These are phyloP conservation scores for Hortiboletus campestris DNA, from an alignment of 768 basidiomycete genomes.

Conservation along the genomic window DNA sequence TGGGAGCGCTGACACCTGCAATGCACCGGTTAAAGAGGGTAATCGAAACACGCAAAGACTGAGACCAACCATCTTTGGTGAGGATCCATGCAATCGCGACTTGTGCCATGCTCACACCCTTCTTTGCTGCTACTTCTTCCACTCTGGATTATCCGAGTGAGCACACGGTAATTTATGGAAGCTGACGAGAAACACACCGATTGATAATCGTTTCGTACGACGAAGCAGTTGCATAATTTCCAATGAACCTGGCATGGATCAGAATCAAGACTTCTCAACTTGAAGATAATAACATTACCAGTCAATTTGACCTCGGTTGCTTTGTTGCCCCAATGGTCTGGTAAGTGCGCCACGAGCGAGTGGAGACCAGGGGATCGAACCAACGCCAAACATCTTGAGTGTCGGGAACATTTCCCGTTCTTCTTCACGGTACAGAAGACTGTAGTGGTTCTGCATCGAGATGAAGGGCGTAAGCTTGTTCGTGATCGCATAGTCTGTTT, in stretches of 20 bases:
- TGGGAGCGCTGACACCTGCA: constrained; percentile 40
- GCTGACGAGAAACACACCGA: constrained; percentile 12
- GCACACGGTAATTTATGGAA: neutral
- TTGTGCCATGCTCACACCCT: constrained; percentile 41
- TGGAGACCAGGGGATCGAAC: constrained; percentile 47
- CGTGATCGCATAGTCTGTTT: constrained; percentile 39
- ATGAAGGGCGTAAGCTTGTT: constrained; percentile 53
- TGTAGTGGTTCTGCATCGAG: constrained; percentile 65
- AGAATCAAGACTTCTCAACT: neutral
- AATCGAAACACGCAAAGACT: neutral
- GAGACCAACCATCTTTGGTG: constrained; percentile 28
- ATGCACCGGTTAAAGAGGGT: neutral
- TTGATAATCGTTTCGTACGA: constrained; percentile 30
- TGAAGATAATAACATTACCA: constrained; percentile 12
- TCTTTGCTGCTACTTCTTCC: constrained; percentile 38
- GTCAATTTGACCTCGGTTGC: constrained; percentile 22
- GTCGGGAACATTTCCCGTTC: constrained; percentile 59
- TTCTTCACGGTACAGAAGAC: constrained; percentile 57
- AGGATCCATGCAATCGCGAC: constrained; percentile 42
- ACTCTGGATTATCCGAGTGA: constrained; percentile 27
- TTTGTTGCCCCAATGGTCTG: constrained; percentile 34
- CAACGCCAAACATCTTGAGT: constrained; percentile 44
- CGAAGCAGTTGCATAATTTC: constrained; percentile 20
- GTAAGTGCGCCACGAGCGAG: constrained; percentile 38
- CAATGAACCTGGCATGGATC: constrained; percentile 23